A percentile compares a stretch with the other conserved stretches of the same genome.
These are phyloP conservation scores for Hansenula anomala DNA, from an alignment of 1,139 yeast genomes.

Conservation along the genomic window DNA sequence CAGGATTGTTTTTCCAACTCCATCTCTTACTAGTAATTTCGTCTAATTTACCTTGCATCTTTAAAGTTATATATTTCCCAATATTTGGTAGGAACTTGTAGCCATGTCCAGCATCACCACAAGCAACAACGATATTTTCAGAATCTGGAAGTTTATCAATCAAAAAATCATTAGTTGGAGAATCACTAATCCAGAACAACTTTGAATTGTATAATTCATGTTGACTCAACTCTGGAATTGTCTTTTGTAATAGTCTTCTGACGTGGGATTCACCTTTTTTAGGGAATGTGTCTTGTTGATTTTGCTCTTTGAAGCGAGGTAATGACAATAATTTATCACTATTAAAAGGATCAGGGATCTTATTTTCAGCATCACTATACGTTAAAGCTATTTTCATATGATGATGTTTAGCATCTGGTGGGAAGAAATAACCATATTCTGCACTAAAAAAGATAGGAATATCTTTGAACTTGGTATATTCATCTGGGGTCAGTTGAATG, in stretches of 20 bases:
- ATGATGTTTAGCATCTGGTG: conserved; percentile 36
- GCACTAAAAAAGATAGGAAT: conserved; percentile 41
- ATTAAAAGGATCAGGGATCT: conserved; percentile 24
- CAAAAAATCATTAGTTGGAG: conserved; percentile 36
- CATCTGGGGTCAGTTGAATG: conserved; percentile 30
- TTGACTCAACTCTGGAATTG: conserved; percentile 34
- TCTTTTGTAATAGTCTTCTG: conserved; percentile 23
- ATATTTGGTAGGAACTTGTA: conserved; percentile 39
- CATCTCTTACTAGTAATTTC: conserved; percentile 7
- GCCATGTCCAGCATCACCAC: conserved; percentile 44
- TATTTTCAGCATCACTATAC: conserved; percentile 31
- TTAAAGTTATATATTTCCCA: conserved; percentile 32
- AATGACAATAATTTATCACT: conserved; percentile 22
- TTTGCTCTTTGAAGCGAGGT: conserved; percentile 31
- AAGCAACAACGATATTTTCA: conserved; percentile 31
- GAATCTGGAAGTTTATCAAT: conserved; percentile 35
- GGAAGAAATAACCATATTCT: conserved; percentile 44
- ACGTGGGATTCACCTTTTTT: conserved; percentile 24
- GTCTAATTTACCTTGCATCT: conserved; percentile 8
- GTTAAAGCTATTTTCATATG: conserved; percentile 36
- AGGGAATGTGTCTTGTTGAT: conserved; percentile 35
- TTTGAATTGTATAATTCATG: conserved; percentile 33
- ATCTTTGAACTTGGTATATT: conserved; percentile 27
- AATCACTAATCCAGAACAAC: conserved; percentile 45
- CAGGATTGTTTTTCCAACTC: conserved; percentile 14